These are phyloP conservation scores for Ceratocystis cacaofunesta DNA, from an alignment of 2,329 filamentous ascomycete species.

Conservation along the genomic window DNA sequence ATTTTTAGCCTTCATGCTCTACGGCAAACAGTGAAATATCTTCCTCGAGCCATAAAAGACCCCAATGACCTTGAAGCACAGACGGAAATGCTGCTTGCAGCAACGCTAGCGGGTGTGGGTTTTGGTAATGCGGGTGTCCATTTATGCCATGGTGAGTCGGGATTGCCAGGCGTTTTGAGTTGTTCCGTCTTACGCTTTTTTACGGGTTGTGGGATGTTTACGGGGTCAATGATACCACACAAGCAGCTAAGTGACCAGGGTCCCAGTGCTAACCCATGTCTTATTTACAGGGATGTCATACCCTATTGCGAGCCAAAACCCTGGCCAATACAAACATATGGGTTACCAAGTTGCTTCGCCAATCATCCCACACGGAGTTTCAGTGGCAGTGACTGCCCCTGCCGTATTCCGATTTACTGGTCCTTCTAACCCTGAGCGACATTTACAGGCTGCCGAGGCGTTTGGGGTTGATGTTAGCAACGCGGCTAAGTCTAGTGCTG, in stretches of 20 bases:
- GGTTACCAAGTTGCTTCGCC: constrained; percentile 67
- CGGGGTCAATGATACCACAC: not conserved
- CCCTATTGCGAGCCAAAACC: constrained; percentile 90
- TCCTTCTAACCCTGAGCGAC: constrained; percentile 79
- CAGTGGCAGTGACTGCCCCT: constrained; percentile 82
- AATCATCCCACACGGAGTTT: constrained; percentile 92
- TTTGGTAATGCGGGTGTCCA: constrained; percentile 98
- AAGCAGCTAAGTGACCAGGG: not conserved
- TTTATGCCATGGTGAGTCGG: constrained; percentile 42
- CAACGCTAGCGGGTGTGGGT: constrained; percentile 84
- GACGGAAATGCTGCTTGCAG: constrained; percentile 85
- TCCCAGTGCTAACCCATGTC: not conserved
- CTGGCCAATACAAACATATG: constrained; percentile 61
- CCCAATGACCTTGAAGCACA: constrained; percentile 89
- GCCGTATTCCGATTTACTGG: constrained; percentile 90
- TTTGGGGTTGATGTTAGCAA: constrained; percentile 84
- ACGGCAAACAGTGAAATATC: constrained; percentile 72
- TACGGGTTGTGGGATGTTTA: not conserved
- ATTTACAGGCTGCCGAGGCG: constrained; percentile 73
- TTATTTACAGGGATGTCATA: constrained; percentile 67
- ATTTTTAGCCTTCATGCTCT: constrained; percentile 88
- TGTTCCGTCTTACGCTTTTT: not conserved
- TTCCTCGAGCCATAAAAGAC: constrained; percentile 73
- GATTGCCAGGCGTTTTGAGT: not conserved
- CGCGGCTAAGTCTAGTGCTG: constrained; percentile 78